Base-by-base conservation (phyloP, 2,329 filamentous ascomycete species). In the Cordyceps fumosorosea region DNA sequence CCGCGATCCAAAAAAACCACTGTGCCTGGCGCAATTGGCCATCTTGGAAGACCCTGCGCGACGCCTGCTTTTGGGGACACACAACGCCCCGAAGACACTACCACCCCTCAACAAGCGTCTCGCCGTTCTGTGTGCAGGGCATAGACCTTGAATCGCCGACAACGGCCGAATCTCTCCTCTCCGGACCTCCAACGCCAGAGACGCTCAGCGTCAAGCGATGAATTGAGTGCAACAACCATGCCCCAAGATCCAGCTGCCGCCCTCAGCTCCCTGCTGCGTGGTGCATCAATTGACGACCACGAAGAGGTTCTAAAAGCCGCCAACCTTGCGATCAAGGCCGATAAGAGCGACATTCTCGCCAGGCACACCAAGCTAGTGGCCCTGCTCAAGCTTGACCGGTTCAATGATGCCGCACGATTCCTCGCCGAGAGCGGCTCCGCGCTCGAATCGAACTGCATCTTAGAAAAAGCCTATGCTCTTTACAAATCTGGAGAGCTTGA, bases 381-480 rank as follows among this genome's bases (percentile, higher is more conserved):
- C 24, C 81, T 95, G 22, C 80, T 95, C 65, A 91, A 92, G 72
- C 84, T 95, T 67, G 91, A 95, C 74, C 88, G 90, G 63, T 95
- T 89, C 73, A 84, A 89, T 62, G 90, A 95, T 73, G 89, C 89
- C 52, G 78, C 91, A 54, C 84, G 85, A 63, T 82, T 85, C 61
- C 82, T 93, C 63, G 83, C 86, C 64, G 84, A 86, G 42, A 85
- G 80, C 20, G 85, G 86, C 55, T 78, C 83, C 63, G 78, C 77
- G 65, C 76, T 93, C 62, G 84, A 87, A 70, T 77, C 82, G 45
- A 75, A 76, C 62, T 90, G 87, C 66, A 70, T 76, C 18, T 79
- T 93, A 50, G 90, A 93, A 73, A 87, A 87, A 71, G 84, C 89
- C 2, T 96, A 96, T 77, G 88, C 89, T n/a, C 81, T 93, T 22